A percentile compares a stretch with the other conserved stretches of the same genome.
These are phyloP conservation scores for Kwoniella heveanensis DNA, from an alignment of 768 basidiomycete species.

Conservation along the genomic window DNA sequence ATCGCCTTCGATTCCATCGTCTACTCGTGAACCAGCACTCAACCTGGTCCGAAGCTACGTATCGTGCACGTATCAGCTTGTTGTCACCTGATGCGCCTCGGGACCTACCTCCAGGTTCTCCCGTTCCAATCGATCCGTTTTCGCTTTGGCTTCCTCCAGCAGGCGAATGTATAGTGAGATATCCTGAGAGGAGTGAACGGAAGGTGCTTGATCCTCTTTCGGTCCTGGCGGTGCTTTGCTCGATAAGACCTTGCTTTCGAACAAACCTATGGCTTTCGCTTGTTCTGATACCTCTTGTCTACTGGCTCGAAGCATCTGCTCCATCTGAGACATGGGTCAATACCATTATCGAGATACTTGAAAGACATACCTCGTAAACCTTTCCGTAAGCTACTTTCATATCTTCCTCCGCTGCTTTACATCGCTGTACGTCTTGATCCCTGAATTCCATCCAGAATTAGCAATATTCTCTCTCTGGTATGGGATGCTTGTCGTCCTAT, in stretches of 20 bases:
- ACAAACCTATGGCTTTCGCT: constrained; percentile 2
- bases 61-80: background rate
- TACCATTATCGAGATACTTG: too few relatives aligned
- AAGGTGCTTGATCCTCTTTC: constrained; percentile 6
- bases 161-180: constrained; percentile 10
- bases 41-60: constrained; percentile 8
- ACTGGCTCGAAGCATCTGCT: constrained; percentile 28
- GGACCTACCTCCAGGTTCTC: constrained; percentile 39
- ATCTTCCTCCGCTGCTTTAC: constrained; percentile 31
- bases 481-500: too few relatives aligned
- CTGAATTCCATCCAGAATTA: constrained; percentile 14
- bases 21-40: background rate
- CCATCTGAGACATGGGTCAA: constrained; percentile 8
- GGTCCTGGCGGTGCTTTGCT: background rate
- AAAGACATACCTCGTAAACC: constrained; percentile 32
- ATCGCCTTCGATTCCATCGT: constrained; percentile 4
- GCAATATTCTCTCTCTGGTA: background rate
- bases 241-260: background rate
- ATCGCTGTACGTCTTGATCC: constrained; percentile 36
- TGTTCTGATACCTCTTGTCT: constrained; percentile 21
- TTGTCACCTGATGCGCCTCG: background rate
- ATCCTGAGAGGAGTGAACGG: constrained; percentile 2
- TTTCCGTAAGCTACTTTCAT: constrained; percentile 23
- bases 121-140: constrained; percentile 25
- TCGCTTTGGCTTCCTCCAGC: constrained; percentile 28